phyloP scores from a whole-genome alignment of 192 early-diverging fungal genomes.

The Phlyctochytrium planicorne region DNA sequence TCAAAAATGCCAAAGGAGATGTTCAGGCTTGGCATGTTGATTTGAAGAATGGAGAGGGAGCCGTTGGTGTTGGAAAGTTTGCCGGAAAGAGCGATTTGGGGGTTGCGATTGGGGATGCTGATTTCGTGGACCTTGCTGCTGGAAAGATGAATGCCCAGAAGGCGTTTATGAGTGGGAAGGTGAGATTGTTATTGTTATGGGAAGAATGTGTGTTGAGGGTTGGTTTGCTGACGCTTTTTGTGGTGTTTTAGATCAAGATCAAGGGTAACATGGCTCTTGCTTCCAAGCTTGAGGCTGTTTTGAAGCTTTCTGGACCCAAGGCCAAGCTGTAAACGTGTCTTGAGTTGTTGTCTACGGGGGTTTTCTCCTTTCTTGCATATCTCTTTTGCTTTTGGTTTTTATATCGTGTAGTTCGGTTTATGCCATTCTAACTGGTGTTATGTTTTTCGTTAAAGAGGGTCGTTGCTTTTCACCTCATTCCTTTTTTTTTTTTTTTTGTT shows the following conservation, averaged over 20 bases:
- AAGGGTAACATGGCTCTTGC: slow-evolving; percentile 59
- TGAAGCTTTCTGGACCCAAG: slow-evolving; percentile 44
- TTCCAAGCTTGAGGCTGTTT: slow-evolving; percentile 47
- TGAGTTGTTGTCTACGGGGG: too few relatives aligned
- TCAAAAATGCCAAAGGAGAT: slow-evolving; percentile 71
- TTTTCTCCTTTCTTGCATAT: too few relatives aligned
- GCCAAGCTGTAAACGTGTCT: slow-evolving; percentile 41
- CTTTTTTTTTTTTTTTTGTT: too few relatives aligned
- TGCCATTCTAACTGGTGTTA: too few relatives aligned
- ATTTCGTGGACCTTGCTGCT: slow-evolving; percentile 79
- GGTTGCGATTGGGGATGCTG: slow-evolving; percentile 69
- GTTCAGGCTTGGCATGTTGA: slow-evolving; percentile 81
- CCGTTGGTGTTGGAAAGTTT: slow-evolving; percentile 58
- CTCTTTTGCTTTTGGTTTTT: too few relatives aligned
- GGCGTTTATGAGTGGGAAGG: slow-evolving; percentile 86
- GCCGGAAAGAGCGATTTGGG: slow-evolving; percentile 67
- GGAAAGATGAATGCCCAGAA: slow-evolving; percentile 90
- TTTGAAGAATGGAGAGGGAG: slow-evolving; percentile 73
- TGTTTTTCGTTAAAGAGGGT: too few relatives aligned
- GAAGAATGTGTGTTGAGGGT: too few relatives aligned
- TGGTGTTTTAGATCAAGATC: slow-evolving; percentile 55
- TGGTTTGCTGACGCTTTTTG: slow-evolving; percentile 31
- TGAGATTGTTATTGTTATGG: not conserved
- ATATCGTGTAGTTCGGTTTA: too few relatives aligned
- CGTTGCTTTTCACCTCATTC: too few relatives aligned